Percentiles rank a stretch among this genome's conserved stretches.
Conservation (phyloP, 139 green algal species). For the Volvox africanus region DNA sequence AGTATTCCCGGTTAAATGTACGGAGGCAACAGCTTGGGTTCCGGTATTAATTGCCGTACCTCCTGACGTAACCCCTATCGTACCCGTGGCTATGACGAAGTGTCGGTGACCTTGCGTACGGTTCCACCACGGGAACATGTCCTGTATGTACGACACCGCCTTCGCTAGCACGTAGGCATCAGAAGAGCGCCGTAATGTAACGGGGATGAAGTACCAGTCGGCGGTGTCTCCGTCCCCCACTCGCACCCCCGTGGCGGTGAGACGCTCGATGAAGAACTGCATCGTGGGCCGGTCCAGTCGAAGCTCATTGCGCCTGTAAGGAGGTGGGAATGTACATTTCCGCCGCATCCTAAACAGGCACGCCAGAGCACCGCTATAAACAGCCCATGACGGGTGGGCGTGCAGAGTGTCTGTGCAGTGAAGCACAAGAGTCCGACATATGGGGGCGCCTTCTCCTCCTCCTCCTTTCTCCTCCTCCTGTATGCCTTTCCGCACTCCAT, state of each 20-base stretch:
- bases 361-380: no score
- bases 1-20: no score
- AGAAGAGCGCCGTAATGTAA: not conserved
- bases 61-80: not conserved
- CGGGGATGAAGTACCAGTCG: conserved; percentile 59
- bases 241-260: conserved; percentile 45
- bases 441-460: no score
- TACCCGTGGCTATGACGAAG: conserved; percentile 49
- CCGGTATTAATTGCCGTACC: no score
- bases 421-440: no score
- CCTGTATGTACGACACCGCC: conserved; percentile 31
- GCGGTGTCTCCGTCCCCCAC: conserved; percentile 45
- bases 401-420: no score
- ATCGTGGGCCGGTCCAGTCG: conserved; percentile 50
- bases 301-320: conserved; percentile 44
- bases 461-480: no score
- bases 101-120: conserved; percentile 15
- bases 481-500: no score
- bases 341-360: no score
- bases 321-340: no score
- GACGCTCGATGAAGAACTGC: conserved; percentile 37
- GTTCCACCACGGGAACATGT: conserved; percentile 41
- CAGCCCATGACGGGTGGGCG: no score
- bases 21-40: no score
- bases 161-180: not conserved